A percentile compares a stretch with the other conserved stretches of the same genome.
Conservation (phyloP, 2,329 filamentous ascomycete species). For the Sclerotinia nivalis region DNA sequence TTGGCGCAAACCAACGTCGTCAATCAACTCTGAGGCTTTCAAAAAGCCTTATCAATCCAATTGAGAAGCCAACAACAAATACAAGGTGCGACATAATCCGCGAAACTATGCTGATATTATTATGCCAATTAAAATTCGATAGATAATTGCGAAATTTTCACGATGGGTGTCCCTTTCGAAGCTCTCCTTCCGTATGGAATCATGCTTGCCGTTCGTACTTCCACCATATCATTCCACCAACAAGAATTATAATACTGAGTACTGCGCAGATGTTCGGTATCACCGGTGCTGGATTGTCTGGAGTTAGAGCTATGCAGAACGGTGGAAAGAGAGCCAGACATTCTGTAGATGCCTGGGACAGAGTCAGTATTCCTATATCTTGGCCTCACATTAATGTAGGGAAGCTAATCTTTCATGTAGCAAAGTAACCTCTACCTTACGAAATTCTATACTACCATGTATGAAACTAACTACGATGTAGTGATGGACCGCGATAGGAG, state of each 20-base stretch:
- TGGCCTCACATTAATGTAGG: constrained; percentile 10
- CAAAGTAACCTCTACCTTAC: constrained; percentile 40
- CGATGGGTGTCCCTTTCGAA: constrained; percentile 47
- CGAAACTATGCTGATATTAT: not conserved
- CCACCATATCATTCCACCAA: constrained; percentile 13
- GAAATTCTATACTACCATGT: not conserved
- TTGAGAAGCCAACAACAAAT: constrained; percentile 29
- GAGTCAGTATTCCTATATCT: constrained; percentile 37
- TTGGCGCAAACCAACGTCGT: constrained; percentile 33
- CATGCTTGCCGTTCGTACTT: constrained; percentile 43
- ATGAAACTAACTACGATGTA: constrained; percentile 32
- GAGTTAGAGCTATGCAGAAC: constrained; percentile 44
- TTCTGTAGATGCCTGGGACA: constrained; percentile 46
- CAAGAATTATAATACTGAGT: constrained; percentile 28
- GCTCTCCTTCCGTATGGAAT: constrained; percentile 46
- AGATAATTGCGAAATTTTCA: constrained; percentile 35
- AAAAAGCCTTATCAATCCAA: constrained; percentile 29
- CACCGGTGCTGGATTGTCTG: constrained; percentile 44
- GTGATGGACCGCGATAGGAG: constrained; percentile 48
- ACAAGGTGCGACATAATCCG: constrained; percentile 28
- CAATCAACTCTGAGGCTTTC: constrained; percentile 21
- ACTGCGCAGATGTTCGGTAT: constrained; percentile 45
- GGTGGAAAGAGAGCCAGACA: constrained; percentile 45
- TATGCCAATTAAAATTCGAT: constrained; percentile 23
- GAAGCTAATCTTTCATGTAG: constrained; percentile 37